phyloP scores from a whole-genome alignment of 306 rosid genomes.

The Lupinus albus region DNA sequence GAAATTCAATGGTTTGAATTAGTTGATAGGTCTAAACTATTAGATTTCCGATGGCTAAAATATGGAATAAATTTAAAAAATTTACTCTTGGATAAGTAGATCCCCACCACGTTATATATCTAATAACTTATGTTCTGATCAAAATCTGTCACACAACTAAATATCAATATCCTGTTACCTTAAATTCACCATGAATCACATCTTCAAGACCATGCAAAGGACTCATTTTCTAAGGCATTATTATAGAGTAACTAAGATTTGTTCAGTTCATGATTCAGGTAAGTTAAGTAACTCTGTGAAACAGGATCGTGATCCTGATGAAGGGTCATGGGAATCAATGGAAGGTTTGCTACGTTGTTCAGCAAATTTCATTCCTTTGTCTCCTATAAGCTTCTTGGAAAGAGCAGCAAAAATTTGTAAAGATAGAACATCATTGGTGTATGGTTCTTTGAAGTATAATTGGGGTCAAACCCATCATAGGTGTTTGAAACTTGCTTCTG shows the following conservation, averaged over 20 bases:
- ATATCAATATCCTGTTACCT: too few relatives aligned
- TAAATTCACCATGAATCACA: constrained; percentile 38
- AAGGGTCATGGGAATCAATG: constrained; percentile 60
- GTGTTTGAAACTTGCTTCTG: constrained; percentile 71
- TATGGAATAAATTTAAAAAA: too few relatives aligned
- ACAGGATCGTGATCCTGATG: constrained; percentile 3
- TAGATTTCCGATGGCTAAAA: too few relatives aligned
- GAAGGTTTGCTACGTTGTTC: constrained; percentile 66
- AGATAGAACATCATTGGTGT: constrained; percentile 63
- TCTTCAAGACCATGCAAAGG: constrained; percentile 36
- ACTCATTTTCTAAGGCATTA: constrained; percentile 31
- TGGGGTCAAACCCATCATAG: constrained; percentile 77
- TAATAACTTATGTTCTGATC: too few relatives aligned
- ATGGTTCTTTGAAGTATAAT: constrained; percentile 54
- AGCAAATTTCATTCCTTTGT: constrained; percentile 69
- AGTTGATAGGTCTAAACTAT: too few relatives aligned
- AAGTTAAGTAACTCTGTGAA: constrained; percentile 30
- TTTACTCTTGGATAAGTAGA: too few relatives aligned
- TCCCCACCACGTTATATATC: too few relatives aligned
- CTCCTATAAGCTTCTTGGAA: constrained; percentile 77
- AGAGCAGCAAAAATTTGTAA: constrained; percentile 69
- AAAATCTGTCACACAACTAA: too few relatives aligned
- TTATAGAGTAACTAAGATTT: background rate
- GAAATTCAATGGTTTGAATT: too few relatives aligned
- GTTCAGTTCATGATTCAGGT: constrained; percentile 6